These are phyloP conservation scores for Auriculariales sp. DNA, from an alignment of 768 basidiomycete species.

Conservation along the genomic window DNA sequence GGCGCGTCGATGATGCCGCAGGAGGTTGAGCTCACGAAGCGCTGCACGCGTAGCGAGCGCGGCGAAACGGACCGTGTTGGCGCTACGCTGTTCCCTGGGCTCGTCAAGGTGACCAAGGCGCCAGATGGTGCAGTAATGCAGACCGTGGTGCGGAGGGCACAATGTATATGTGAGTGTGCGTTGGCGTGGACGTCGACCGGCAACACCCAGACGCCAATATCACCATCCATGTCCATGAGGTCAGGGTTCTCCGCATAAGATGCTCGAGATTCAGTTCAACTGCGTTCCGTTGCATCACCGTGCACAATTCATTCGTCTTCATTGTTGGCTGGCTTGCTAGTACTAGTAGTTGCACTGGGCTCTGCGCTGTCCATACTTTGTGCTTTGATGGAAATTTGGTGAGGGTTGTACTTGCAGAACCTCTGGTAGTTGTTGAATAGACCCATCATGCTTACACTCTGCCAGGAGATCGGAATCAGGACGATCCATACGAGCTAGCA, in stretches of 20 bases:
- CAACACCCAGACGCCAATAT: background rate
- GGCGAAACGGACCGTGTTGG: slow-evolving; percentile 66
- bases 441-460: background rate
- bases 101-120: slow-evolving; percentile 60
- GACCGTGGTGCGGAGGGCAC: slow-evolving; percentile 69
- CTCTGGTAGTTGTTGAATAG: background rate
- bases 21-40: slow-evolving; percentile 74
- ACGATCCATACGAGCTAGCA: background rate
- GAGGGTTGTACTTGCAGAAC: background rate
- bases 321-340: too few species aligned
- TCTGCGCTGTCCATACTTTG: too few species aligned
- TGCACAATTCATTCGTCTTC: too few species aligned
- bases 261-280: too few species aligned
- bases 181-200: slow-evolving; percentile 15
- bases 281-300: too few species aligned
- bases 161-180: slow-evolving; percentile 79
- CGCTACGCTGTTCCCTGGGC: slow-evolving; percentile 74
- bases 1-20: slow-evolving; percentile 57
- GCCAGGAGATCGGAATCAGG: background rate
- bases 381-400: background rate
- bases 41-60: slow-evolving; percentile 62
- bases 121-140: slow-evolving; percentile 16
- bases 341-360: too few species aligned
- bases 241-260: too few species aligned
- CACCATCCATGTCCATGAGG: background rate